Conservation (phyloP, 2,329 filamentous ascomycete species). For the Hansfordia pulvinata region DNA sequence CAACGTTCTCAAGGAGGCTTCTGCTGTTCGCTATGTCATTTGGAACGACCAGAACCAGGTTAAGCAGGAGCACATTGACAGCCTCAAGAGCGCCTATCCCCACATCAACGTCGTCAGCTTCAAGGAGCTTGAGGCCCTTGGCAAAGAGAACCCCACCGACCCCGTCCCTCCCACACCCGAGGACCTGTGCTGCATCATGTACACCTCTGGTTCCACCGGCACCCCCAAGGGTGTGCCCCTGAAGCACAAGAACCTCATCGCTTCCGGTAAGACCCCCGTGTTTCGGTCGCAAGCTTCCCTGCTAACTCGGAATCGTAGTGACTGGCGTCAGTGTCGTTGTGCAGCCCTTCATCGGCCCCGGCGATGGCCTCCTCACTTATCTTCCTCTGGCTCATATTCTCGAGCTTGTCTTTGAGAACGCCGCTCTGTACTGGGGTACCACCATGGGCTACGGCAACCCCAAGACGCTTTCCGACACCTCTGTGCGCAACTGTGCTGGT, state of each 20-base stretch:
- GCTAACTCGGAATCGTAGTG: constrained; percentile 29
- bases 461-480: constrained; percentile 69
- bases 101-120: constrained; percentile 33
- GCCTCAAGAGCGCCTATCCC: constrained; percentile 33
- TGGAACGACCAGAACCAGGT: constrained; percentile 40
- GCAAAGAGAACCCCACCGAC: constrained; percentile 51
- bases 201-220: constrained; percentile 71
- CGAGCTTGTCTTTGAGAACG: constrained; percentile 83
- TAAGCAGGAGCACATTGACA: constrained; percentile 34
- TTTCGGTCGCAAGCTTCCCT: too few relatives aligned
- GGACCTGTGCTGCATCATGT: constrained; percentile 62
- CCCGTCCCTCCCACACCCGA: constrained; percentile 56
- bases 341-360: constrained; percentile 62
- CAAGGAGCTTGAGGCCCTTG: constrained; percentile 35
- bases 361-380: constrained; percentile 70
- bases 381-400: constrained; percentile 80
- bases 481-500: constrained; percentile 73
- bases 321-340: constrained; percentile 69
- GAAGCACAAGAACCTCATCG: constrained; percentile 62
- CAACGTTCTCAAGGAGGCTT: constrained; percentile 38
- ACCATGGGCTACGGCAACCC: constrained; percentile 85
- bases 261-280: constrained; percentile 59
- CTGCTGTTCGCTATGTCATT: constrained; percentile 35
- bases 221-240: constrained; percentile 71
- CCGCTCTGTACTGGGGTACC: constrained; percentile 70